A percentile compares a stretch with the other conserved stretches of the same genome.
Evolutionary conservation across 345 rosid genomes (phyloP).

Genomic region (Brassica rapa): DNA sequence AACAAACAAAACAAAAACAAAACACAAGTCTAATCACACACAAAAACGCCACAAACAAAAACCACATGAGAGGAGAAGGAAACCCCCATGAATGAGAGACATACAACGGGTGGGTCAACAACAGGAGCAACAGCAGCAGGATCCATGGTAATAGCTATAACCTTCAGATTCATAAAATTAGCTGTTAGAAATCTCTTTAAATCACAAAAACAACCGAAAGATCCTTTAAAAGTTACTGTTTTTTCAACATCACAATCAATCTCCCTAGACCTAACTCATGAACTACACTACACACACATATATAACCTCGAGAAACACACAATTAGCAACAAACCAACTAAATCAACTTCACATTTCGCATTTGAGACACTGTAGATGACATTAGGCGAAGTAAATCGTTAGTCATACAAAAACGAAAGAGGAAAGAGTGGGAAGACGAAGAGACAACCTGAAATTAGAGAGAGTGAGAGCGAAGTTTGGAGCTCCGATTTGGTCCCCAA

Average conservation of each 20-base stretch:
- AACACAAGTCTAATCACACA: background rate
- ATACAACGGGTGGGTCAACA: constrained; percentile 32
- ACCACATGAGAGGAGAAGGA: constrained; percentile 14
- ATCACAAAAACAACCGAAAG: constrained; percentile 2
- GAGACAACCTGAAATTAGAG: constrained; percentile 16
- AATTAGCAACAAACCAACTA: background rate
- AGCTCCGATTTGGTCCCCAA: background rate
- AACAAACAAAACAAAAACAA: background rate
- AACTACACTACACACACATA: background rate
- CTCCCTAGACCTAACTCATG: background rate
- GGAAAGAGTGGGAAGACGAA: background rate
- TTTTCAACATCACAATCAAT: background rate
- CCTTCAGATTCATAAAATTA: background rate
- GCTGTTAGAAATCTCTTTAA: background rate
- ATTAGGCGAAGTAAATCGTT: background rate
- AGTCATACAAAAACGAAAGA: background rate
- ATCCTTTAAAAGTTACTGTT: background rate
- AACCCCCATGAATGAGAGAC: constrained; percentile 5
- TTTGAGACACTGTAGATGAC: background rate
- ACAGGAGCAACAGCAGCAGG: constrained; percentile 44
- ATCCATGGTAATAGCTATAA: constrained; percentile 43
- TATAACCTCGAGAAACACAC: background rate
- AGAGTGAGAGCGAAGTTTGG: background rate
- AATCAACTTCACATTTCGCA: constrained; percentile 5
- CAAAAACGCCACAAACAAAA: background rate